Conservation (phyloP, 148 eudicot species). For the Rhododendron kiyosumense region DNA sequence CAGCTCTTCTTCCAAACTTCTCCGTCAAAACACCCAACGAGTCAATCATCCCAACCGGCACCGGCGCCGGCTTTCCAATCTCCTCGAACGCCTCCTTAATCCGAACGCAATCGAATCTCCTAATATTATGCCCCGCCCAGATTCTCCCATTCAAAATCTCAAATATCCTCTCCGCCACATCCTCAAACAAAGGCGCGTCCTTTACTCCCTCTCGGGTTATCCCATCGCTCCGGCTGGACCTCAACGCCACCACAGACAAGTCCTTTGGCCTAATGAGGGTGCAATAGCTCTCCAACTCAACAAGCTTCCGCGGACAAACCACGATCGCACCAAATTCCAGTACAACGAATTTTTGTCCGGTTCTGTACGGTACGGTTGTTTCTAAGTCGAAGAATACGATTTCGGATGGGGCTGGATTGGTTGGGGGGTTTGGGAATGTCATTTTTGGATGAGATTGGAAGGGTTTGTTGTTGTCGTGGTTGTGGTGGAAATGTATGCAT, state of each 20-base stretch:
- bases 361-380: constrained; percentile 62
- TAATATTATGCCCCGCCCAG: constrained; percentile 97
- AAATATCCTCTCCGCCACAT: constrained; percentile 69
- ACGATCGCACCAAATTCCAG: constrained; percentile 86
- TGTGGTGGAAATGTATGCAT: not conserved
- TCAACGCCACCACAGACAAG: constrained; percentile 52
- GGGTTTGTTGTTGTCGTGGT: not conserved
- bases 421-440: constrained; percentile 19
- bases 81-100: constrained; percentile 78
- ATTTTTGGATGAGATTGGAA: constrained; percentile 2
- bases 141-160: constrained; percentile 59
- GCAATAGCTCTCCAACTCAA: constrained; percentile 72
- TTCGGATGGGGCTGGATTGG: constrained; percentile 22
- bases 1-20: constrained; percentile 91
- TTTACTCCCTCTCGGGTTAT: constrained; percentile 50
- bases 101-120: constrained; percentile 71
- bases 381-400: constrained; percentile 91
- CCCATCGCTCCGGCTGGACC: constrained; percentile 54
- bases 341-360: constrained; percentile 52
- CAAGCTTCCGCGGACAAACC: constrained; percentile 66
- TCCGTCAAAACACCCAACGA: constrained; percentile 71
- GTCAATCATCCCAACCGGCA: constrained; percentile 69
- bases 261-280: constrained; percentile 74
- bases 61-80: constrained; percentile 57
- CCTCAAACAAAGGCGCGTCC: constrained; percentile 57